Base-by-base conservation (phyloP, 2,329 filamentous ascomycete species). In the Aspergillus sp. region DNA sequence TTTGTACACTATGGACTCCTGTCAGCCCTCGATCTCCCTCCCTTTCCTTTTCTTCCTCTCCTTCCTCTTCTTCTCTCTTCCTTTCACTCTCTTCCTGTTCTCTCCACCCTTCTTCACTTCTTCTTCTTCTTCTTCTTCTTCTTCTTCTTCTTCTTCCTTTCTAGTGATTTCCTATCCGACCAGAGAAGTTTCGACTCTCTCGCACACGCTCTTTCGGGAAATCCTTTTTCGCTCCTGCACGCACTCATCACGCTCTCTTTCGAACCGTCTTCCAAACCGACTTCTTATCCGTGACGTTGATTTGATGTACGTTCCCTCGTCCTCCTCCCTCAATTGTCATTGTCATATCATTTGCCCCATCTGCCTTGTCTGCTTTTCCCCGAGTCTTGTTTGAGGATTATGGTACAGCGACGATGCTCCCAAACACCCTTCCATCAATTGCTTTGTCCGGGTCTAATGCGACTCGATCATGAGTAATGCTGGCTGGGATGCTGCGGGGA, bases 201-300 rank as follows among this genome's bases (percentile, higher is more conserved):
- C 64, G 60, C 57, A 51, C 57, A 69, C 67, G 48, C 58, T 70
- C 68, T 49, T 69, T 69, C 64, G 52, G 62, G 62, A 61, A 64
- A 58, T 51, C 53, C 52, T 52, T 50, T 55, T 51, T 55, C 62
- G 19, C 19, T 19, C 19, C 2, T 19, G 19, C 19, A 19, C 19
- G 19, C 58, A 48, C 58, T 63, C 51, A 30, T 9, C 29, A 27
- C 41, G 12, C 30, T 43, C n/a, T 34, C 30, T 40, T 51, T 43
- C 46, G 32, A 19, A 19, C 19, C 35, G 41, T 49, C 41, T 55
- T 53, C 47, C 59, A 53, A 62, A 62, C 59, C 57, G 53, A 56
- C 41, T 32, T 48, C 43, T 51, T 53, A 54, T 59, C 53, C 52
- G 58, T 56, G 54, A 58, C 54, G 50, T 57, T 56, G 51, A 61